phyloP scores from a whole-genome alignment of 805 yeast genomes.

The Candida coquimbonensis region DNA sequence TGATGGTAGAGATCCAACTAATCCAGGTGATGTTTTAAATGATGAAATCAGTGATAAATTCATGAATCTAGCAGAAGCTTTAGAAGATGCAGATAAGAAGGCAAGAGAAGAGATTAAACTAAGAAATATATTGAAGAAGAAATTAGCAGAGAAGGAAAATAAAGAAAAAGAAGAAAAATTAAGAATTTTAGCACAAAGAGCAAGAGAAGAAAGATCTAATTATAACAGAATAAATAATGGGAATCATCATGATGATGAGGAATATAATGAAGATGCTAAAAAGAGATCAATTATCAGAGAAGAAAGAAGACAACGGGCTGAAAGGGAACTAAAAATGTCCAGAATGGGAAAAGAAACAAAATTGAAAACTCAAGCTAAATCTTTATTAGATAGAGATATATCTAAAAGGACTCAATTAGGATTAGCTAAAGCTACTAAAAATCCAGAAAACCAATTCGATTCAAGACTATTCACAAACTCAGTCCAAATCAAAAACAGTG shows the following conservation, averaged over 20 bases:
- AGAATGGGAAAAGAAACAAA: conserved; percentile 39
- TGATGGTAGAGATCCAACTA: conserved; percentile 30
- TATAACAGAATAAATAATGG: not conserved
- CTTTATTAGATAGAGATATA: conserved; percentile 42
- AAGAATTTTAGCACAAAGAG: conserved; percentile 41
- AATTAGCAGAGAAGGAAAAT: conserved; percentile 43
- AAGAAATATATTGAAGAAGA: conserved; percentile 42
- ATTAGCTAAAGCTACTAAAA: conserved; percentile 32
- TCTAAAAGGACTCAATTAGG: conserved; percentile 52
- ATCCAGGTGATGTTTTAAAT: conserved; percentile 27
- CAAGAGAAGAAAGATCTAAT: conserved; percentile 30
- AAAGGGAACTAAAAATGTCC: conserved; percentile 36
- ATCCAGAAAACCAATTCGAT: conserved; percentile 44
- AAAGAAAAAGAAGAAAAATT: conserved; percentile 45
- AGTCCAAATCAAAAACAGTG: conserved; percentile 31
- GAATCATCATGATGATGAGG: conserved; percentile 6
- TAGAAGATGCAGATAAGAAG: conserved; percentile 57
- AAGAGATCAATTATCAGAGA: conserved; percentile 34
- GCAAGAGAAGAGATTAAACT: conserved; percentile 50
- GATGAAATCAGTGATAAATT: conserved; percentile 46
- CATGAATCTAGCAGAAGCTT: conserved; percentile 59
- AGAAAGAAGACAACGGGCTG: conserved; percentile 40
- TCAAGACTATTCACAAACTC: conserved; percentile 48
- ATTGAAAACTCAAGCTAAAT: conserved; percentile 35
- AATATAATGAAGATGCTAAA: conserved; percentile 18